phyloP scores from a whole-genome alignment of 1,139 yeast species.

The Yamadazyma oceani region DNA sequence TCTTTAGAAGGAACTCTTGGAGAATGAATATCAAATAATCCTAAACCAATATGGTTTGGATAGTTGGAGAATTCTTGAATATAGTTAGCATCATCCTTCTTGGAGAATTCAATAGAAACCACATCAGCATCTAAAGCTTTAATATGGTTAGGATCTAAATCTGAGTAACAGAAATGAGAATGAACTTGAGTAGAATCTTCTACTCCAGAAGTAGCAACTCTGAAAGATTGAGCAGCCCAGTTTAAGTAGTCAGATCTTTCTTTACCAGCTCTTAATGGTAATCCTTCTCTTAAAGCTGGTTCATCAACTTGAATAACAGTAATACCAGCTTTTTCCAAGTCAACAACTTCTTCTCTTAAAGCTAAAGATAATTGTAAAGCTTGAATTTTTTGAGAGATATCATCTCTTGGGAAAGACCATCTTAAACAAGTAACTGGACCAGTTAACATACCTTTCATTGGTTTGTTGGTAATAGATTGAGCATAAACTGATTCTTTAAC shows the following conservation, averaged over 20 bases:
- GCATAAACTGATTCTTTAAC: constrained; percentile 99
- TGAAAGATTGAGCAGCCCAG: constrained; percentile 99
- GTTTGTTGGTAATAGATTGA: constrained; percentile 91
- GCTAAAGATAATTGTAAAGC: constrained; percentile 97
- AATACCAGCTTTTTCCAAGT: constrained; percentile 97
- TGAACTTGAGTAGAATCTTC: constrained; percentile 94
- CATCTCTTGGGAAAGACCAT: constrained; percentile 99
- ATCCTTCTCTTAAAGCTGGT: constrained; percentile 99
- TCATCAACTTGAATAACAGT: constrained; percentile 98
- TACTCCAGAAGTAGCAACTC: constrained; percentile 99
- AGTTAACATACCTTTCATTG: constrained; percentile 99
- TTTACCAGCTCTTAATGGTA: constrained; percentile 96
- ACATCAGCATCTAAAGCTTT: constrained; percentile 99
- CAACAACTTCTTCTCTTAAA: constrained; percentile 96
- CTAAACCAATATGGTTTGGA: constrained; percentile 99
- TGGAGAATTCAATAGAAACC: constrained; percentile 97
- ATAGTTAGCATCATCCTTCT: constrained; percentile 98
- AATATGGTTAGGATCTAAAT: constrained; percentile 98
- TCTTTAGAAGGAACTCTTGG: constrained; percentile 99
- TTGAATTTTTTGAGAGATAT: constrained; percentile 90
- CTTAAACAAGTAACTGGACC: constrained; percentile 99
- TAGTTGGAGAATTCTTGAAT: constrained; percentile 96
- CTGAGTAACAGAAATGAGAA: constrained; percentile 99
- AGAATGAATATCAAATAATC: constrained; percentile 98
- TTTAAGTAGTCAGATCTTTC: constrained; percentile 95